Percentiles rank a stretch among this genome's conserved stretches.
Evolutionary conservation across 1,284 basidiomycete species (phyloP).

Genomic region (Peniophora sp.): DNA sequence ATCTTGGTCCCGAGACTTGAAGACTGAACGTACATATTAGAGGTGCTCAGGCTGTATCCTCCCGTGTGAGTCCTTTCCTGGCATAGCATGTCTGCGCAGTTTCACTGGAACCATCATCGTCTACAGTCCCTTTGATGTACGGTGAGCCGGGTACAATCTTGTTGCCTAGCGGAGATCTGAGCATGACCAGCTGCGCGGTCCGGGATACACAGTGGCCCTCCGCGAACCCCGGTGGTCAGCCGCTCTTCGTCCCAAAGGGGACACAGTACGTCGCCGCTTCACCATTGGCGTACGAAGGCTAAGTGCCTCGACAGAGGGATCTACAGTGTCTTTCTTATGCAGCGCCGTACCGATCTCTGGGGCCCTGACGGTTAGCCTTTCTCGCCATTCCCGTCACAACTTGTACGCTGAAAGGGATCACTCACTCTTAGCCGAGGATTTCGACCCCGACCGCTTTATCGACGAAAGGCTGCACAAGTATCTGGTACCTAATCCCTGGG

Average conservation of each 20-base stretch:
- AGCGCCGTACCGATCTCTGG: constrained; percentile 20
- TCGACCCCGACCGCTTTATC: constrained; percentile 55
- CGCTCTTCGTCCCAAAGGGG: constrained; percentile 15
- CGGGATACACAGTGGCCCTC: constrained; percentile 5
- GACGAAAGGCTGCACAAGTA: constrained; percentile 44
- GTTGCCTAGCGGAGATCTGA: neutral
- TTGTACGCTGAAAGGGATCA: neutral
- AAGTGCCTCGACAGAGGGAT: constrained; percentile 4
- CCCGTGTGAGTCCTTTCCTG: constrained; percentile 14
- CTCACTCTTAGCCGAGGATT: constrained; percentile 34
- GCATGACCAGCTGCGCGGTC: constrained; percentile 4
- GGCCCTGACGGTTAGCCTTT: constrained; percentile 15
- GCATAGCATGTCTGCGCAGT: neutral
- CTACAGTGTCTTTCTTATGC: constrained; percentile 14
- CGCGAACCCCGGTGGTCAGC: constrained; percentile 9
- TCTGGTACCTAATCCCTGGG: constrained; percentile 46
- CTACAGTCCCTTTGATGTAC: constrained; percentile 11
- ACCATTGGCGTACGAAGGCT: neutral
- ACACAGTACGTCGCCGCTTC: constrained; percentile 4
- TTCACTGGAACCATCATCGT: neutral
- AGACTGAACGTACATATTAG: constrained; percentile 10
- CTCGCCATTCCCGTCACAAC: neutral
- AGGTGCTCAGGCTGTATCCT: constrained; percentile 24
- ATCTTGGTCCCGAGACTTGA: neutral
- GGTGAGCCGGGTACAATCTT: constrained; percentile 5